Conservation (phyloP, 768 basidiomycete genomes). For the Cyathus striatus region DNA sequence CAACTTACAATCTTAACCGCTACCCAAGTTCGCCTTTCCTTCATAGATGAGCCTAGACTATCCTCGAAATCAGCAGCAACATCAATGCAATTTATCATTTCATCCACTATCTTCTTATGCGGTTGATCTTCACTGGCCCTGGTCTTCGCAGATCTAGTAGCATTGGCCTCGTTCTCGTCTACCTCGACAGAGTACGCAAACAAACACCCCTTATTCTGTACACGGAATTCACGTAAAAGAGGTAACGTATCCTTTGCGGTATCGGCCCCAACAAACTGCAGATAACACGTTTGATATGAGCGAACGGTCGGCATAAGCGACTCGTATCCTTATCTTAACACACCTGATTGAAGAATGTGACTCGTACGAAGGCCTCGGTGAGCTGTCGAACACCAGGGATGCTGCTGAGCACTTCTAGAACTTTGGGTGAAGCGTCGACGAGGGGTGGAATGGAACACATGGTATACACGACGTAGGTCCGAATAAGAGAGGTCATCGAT, state of each 20-base stretch:
- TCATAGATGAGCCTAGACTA: constrained; percentile 17
- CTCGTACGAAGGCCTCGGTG: constrained; percentile 64
- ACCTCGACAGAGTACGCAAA: constrained; percentile 88
- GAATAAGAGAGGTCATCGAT: constrained; percentile 33
- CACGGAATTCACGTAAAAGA: constrained; percentile 55
- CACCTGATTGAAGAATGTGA: constrained; percentile 86
- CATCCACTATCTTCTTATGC: constrained; percentile 64
- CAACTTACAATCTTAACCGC: constrained; percentile 73
- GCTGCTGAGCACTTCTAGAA: constrained; percentile 48
- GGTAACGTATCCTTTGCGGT: constrained; percentile 66
- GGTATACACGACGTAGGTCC: constrained; percentile 79
- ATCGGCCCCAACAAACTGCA: constrained; percentile 86
- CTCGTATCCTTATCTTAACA: too few relatives aligned
- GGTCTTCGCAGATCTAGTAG: too few relatives aligned
- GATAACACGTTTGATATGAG: neutral
- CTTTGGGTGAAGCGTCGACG: constrained; percentile 67
- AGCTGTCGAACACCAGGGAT: constrained; percentile 59
- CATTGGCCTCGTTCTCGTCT: constrained; percentile 50
- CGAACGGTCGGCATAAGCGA: constrained; percentile 1
- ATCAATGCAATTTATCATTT: constrained; percentile 74
- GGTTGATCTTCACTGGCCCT: constrained; percentile 17
- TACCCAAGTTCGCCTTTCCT: constrained; percentile 64
- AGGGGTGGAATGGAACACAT: constrained; percentile 73
- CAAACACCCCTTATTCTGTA: constrained; percentile 66
- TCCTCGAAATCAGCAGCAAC: constrained; percentile 82